Percentiles rank a stretch among this genome's conserved stretches.
These are phyloP conservation scores for Arachis hypogaea DNA, from an alignment of 306 rosid genomes.

Conservation along the genomic window DNA sequence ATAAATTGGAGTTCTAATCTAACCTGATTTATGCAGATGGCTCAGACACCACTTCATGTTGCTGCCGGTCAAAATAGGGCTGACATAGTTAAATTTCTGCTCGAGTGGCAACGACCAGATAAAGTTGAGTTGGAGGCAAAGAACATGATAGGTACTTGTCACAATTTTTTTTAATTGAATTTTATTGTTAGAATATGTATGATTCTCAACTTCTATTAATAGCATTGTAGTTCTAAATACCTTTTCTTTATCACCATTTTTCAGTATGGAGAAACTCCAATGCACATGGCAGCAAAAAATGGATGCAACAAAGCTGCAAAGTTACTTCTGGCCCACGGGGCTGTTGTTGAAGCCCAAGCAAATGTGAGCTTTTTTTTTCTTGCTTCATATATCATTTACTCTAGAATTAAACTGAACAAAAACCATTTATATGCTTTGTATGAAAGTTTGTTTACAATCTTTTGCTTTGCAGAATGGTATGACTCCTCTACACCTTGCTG, in stretches of 20 bases:
- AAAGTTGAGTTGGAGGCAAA: conserved; percentile 81
- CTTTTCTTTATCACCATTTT: conserved; percentile 28
- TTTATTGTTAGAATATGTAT: conserved; percentile 16
- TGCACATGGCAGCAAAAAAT: conserved; percentile 96
- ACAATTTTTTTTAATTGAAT: neutral
- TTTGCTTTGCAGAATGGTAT: conserved; percentile 82
- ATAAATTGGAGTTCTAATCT: neutral
- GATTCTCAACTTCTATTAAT: conserved; percentile 10
- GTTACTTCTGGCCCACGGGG: conserved; percentile 78
- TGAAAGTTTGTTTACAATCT: conserved; percentile 32
- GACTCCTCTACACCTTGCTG: conserved; percentile 98
- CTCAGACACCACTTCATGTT: conserved; percentile 89
- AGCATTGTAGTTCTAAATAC: conserved; percentile 13
- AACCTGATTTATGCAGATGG: conserved; percentile 65
- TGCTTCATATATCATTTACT: conserved; percentile 34
- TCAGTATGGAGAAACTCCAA: conserved; percentile 95
- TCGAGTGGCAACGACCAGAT: conserved; percentile 72
- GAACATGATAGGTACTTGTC: conserved; percentile 68
- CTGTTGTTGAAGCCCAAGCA: conserved; percentile 88
- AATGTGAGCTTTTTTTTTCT: conserved; percentile 55
- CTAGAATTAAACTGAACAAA: conserved; percentile 32
- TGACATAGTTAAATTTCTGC: conserved; percentile 83
- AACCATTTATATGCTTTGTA: conserved; percentile 28
- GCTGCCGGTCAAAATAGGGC: conserved; percentile 80
- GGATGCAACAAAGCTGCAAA: conserved; percentile 81